Conservation (phyloP, 202 grass and related monocot genomes). For the Sporobolus alterniflorus region DNA sequence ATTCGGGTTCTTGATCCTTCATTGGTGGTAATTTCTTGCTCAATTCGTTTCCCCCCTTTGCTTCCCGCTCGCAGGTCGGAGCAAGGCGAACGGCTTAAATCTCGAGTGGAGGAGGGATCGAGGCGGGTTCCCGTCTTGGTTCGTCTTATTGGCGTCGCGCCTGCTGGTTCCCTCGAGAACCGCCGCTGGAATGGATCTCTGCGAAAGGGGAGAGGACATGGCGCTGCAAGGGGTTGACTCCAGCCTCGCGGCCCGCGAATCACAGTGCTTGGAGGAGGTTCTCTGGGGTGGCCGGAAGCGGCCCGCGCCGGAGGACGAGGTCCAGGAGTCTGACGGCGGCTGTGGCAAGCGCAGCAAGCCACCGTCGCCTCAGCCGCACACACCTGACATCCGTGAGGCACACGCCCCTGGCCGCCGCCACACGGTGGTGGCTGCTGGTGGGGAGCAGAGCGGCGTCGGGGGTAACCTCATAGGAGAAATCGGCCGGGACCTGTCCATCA, state of each 20-base stretch:
- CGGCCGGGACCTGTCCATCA: conserved; percentile 68
- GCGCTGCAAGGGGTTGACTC: conserved; percentile 34
- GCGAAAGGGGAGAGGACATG: background rate
- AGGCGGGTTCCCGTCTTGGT: background rate
- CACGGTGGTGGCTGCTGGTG: background rate
- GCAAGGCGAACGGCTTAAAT: background rate
- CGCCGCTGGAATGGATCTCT: conserved; percentile 29
- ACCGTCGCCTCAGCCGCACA: conserved; percentile 40
- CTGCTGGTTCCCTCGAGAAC: background rate
- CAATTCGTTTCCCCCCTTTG: background rate
- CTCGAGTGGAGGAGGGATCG: conserved; percentile 8
- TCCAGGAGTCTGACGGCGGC: conserved; percentile 7
- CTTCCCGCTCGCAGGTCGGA: conserved; percentile 16
- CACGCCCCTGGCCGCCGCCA: background rate
- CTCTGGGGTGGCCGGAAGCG: conserved; percentile 34
- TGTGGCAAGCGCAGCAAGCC: conserved; percentile 45
- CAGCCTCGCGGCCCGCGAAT: conserved; percentile 5
- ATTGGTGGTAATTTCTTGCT: conserved; percentile 5
- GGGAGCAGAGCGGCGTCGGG: conserved; percentile 11
- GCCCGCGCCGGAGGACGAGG: conserved; percentile 5
- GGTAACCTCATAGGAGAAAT: conserved; percentile 62
- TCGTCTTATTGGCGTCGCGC: conserved; percentile 29
- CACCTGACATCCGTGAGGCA: conserved; percentile 47
- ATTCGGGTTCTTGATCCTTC: background rate
- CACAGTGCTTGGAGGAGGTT: conserved; percentile 29